Evolutionary conservation across 1,139 yeast species (phyloP).

Genomic region (Saccharomycopsis hybrid): DNA sequence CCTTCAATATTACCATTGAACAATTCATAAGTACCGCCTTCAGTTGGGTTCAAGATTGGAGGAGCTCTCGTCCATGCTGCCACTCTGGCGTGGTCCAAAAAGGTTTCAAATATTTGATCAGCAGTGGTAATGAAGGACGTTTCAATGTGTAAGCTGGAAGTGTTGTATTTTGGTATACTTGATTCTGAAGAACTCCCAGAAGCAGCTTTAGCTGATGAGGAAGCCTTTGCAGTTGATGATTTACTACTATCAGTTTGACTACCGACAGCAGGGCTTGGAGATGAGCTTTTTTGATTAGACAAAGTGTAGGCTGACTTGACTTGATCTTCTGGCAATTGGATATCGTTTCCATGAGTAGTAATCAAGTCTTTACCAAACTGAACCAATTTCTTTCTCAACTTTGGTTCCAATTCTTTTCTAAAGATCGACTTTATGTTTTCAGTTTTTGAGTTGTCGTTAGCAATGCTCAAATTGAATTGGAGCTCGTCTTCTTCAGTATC

Average conservation of each 20-base stretch:
- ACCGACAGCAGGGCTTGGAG: background rate
- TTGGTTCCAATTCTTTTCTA: conserved; percentile 59
- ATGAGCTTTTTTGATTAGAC: conserved; percentile 41
- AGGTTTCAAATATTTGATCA: conserved; percentile 70
- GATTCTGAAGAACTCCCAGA: conserved; percentile 22
- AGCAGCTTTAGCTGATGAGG: conserved; percentile 20
- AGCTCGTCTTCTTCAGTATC: conserved; percentile 82
- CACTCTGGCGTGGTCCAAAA: conserved; percentile 69
- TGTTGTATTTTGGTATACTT: conserved; percentile 58
- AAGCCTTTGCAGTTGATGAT: conserved; percentile 20
- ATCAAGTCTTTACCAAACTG: conserved; percentile 76
- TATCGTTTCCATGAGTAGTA: conserved; percentile 70
- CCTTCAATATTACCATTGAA: conserved; percentile 91
- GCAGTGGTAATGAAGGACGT: conserved; percentile 85
- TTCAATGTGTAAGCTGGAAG: conserved; percentile 71
- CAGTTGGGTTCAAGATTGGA: conserved; percentile 55
- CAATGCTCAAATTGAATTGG: conserved; percentile 70
- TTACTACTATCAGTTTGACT: conserved; percentile 19
- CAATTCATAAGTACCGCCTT: conserved; percentile 58
- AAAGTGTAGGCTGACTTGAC: conserved; percentile 65
- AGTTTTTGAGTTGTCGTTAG: conserved; percentile 48
- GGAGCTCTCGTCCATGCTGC: conserved; percentile 86
- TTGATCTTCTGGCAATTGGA: conserved; percentile 68
- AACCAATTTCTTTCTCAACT: conserved; percentile 52
- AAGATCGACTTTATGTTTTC: conserved; percentile 49